Percentiles rank a stretch among this genome's conserved stretches.
Evolutionary conservation across 2,329 filamentous ascomycete species (phyloP).

Genomic region (Lachnellula subtilissima): DNA sequence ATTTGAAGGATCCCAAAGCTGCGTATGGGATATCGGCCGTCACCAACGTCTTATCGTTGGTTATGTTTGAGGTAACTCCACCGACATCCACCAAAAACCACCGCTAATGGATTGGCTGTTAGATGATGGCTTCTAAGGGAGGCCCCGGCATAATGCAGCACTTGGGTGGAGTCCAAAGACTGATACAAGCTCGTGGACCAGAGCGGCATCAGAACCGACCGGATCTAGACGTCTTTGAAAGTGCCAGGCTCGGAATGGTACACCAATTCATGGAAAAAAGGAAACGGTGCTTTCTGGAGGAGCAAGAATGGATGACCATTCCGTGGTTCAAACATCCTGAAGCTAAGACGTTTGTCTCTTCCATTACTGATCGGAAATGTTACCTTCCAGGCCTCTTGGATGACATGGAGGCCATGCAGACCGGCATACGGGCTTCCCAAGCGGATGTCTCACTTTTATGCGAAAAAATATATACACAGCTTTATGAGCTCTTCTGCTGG

Average conservation of each 20-base stretch:
- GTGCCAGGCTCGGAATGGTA: conserved; percentile 3
- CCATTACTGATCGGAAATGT: conserved; percentile 5
- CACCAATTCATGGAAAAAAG: conserved; percentile 10
- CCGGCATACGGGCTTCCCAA: background rate
- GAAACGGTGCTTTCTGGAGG: conserved; percentile 13
- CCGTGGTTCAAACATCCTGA: conserved; percentile 14
- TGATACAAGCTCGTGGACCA: conserved; percentile 10
- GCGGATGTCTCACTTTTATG: conserved; percentile 4
- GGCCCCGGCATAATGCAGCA: conserved; percentile 10
- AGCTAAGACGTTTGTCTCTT: conserved; percentile 6
- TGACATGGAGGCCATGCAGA: conserved; percentile 12
- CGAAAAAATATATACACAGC: background rate
- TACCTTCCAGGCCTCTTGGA: conserved; percentile 9
- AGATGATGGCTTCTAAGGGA: conserved; percentile 12
- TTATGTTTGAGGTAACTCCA: conserved; percentile 12
- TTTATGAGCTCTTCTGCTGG: conserved; percentile 7
- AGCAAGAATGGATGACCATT: conserved; percentile 7
- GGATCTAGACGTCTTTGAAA: conserved; percentile 11
- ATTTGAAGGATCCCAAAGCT: conserved; percentile 9
- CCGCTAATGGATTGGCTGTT: background rate
- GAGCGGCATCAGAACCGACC: conserved; percentile 10
- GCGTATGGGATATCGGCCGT: conserved; percentile 5
- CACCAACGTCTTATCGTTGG: conserved; percentile 11
- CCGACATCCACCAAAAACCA: background rate
- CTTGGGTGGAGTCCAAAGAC: conserved; percentile 7